Percentiles rank a stretch among this genome's conserved stretches.
phyloP scores from a whole-genome alignment of 129 eudicot genomes.

The Silybum marianum region DNA sequence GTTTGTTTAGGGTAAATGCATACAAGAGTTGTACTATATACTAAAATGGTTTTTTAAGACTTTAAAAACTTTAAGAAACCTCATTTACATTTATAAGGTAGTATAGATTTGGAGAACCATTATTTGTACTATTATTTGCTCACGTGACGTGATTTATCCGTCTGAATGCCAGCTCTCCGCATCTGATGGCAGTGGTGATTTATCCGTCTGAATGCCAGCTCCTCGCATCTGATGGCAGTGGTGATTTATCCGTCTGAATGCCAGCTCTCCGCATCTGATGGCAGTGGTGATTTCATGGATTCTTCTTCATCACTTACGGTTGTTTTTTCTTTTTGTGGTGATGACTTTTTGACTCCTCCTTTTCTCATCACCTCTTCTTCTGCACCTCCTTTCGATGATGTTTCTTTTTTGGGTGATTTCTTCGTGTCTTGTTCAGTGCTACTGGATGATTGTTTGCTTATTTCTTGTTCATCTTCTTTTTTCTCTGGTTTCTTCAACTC shows the following conservation, averaged over 20 bases:
- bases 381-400: background rate
- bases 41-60: too few relatives aligned
- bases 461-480: background rate
- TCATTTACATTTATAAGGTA: too few relatives aligned
- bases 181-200: background rate
- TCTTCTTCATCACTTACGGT: background rate
- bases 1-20: too few relatives aligned
- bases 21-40: too few relatives aligned
- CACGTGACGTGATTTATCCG: background rate
- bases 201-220: too few relatives aligned
- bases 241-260: background rate
- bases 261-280: background rate
- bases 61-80: too few relatives aligned
- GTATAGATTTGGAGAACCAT: too few relatives aligned
- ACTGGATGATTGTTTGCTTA: background rate
- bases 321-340: background rate
- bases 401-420: background rate
- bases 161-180: background rate
- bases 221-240: background rate
- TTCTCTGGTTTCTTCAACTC: background rate
- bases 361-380: background rate
- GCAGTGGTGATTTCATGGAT: background rate
- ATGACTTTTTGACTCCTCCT: background rate
- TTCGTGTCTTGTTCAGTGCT: constrained; percentile 15
- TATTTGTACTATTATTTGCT: background rate